These are phyloP conservation scores for Adiantum capillusveneris DNA, from an alignment of 75 land plant genomes.

Conservation along the genomic window DNA sequence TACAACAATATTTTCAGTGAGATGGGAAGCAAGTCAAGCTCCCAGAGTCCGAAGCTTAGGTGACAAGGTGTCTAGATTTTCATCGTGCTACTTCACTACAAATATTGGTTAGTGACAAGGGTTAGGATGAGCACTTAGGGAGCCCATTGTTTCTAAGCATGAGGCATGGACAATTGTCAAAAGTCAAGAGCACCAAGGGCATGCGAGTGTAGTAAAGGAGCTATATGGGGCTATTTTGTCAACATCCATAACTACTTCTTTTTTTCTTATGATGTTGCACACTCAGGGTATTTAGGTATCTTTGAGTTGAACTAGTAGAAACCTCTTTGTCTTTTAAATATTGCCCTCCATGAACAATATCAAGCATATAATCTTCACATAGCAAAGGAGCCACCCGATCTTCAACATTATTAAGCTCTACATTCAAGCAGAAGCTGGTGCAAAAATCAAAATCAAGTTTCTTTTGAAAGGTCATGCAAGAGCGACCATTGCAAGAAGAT, in stretches of 20 bases:
- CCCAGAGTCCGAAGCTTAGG: too few species aligned
- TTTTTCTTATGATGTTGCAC: conserved; percentile 33
- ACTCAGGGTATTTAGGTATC: conserved; percentile 19
- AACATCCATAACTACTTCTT: conserved; percentile 66
- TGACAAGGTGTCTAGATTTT: too few species aligned
- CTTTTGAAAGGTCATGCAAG: not conserved
- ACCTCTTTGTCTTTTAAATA: conserved; percentile 42
- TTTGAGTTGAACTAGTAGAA: conserved; percentile 26
- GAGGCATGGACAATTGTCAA: too few species aligned
- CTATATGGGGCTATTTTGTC: conserved; percentile 84
- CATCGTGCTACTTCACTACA: too few species aligned
- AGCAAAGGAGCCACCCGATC: conserved; percentile 58
- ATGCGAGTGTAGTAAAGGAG: too few species aligned
- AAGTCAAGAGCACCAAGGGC: too few species aligned
- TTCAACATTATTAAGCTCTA: conserved; percentile 59
- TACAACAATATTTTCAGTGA: too few species aligned
- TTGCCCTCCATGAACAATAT: conserved; percentile 61
- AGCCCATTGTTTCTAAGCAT: too few species aligned
- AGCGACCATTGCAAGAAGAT: conserved; percentile 21
- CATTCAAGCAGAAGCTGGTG: conserved; percentile 62
- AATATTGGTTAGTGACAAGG: too few species aligned
- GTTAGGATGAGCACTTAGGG: too few species aligned
- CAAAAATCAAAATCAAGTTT: conserved; percentile 15
- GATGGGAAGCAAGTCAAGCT: too few species aligned
- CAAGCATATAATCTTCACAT: conserved; percentile 40